These are phyloP conservation scores for Calocybe cyanea DNA, from an alignment of 768 basidiomycete species.

Conservation along the genomic window DNA sequence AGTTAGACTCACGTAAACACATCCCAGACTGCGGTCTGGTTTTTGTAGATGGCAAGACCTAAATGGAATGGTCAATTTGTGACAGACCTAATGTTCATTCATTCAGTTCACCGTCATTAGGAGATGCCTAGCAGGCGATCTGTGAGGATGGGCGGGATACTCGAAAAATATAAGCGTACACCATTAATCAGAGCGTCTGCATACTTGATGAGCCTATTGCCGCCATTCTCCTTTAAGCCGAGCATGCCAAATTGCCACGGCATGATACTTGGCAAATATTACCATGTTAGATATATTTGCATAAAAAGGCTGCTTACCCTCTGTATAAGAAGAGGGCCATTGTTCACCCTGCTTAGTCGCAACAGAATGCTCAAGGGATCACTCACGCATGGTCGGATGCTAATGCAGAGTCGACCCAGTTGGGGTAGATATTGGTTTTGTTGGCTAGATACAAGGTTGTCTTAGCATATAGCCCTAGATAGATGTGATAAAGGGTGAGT, in stretches of 20 bases:
- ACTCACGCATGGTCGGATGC: constrained; percentile 48
- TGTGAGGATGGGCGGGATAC: background rate
- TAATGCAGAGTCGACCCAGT: constrained; percentile 46
- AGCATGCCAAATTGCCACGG: constrained; percentile 57
- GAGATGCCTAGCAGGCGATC: constrained; percentile 36
- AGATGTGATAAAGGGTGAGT: constrained; percentile 8
- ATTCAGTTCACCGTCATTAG: constrained; percentile 42
- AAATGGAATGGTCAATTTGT: constrained; percentile 3
- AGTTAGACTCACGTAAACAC: constrained; percentile 41
- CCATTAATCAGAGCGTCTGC: constrained; percentile 49
- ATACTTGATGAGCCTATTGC: constrained; percentile 53
- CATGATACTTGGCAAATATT: constrained; percentile 38
- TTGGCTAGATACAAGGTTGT: constrained; percentile 33
- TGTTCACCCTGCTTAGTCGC: background rate
- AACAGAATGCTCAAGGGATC: background rate
- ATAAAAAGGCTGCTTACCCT: constrained; percentile 21
- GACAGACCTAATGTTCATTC: background rate
- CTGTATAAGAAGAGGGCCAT: constrained; percentile 12
- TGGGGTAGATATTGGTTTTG: constrained; percentile 46
- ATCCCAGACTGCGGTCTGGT: constrained; percentile 48
- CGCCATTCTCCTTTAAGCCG: constrained; percentile 46
- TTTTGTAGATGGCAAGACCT: constrained; percentile 50
- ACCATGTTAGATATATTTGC: background rate
- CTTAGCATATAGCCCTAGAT: background rate
- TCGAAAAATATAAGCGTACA: constrained; percentile 18